Percentiles rank a stretch among this genome's conserved stretches.
Evolutionary conservation across 2,329 filamentous ascomycete genomes (phyloP).

Genomic region (Aspergillus pseudotamarii): DNA sequence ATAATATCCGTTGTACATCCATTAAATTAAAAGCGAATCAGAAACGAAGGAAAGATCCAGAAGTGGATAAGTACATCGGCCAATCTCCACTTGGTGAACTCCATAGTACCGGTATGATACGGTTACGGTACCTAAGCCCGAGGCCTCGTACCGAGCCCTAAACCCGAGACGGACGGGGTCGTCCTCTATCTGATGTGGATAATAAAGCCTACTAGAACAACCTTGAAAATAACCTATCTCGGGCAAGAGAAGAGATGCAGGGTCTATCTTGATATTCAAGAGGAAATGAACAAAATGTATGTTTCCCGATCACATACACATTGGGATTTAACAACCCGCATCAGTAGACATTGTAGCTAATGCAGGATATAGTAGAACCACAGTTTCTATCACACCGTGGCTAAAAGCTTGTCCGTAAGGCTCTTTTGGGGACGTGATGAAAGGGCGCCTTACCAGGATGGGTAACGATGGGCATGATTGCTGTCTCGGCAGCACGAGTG

Average conservation of each 20-base stretch:
- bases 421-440: conserved; percentile 20
- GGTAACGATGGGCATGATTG: conserved; percentile 19
- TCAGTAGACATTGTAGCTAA: conserved; percentile 9
- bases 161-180: background rate
- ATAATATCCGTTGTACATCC: background rate
- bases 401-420: conserved; percentile 29
- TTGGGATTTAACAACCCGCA: background rate
- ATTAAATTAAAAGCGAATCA: background rate
- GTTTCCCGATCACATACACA: background rate
- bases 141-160: conserved; percentile 1
- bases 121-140: conserved; percentile 1
- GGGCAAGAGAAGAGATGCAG: background rate
- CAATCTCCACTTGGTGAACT: background rate
- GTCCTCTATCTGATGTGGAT: background rate
- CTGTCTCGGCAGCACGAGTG: conserved; percentile 1
- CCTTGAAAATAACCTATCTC: background rate
- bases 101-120: background rate
- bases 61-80: background rate
- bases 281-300: background rate
- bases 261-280: background rate
- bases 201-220: background rate
- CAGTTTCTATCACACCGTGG: conserved; percentile 21
- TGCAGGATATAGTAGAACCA: conserved; percentile 18
- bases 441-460: conserved; percentile 15
- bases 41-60: background rate